Percentiles rank a stretch among this genome's conserved stretches.
These are phyloP conservation scores for Ustilago loliicola DNA, from an alignment of 1,284 basidiomycete genomes.

Conservation along the genomic window DNA sequence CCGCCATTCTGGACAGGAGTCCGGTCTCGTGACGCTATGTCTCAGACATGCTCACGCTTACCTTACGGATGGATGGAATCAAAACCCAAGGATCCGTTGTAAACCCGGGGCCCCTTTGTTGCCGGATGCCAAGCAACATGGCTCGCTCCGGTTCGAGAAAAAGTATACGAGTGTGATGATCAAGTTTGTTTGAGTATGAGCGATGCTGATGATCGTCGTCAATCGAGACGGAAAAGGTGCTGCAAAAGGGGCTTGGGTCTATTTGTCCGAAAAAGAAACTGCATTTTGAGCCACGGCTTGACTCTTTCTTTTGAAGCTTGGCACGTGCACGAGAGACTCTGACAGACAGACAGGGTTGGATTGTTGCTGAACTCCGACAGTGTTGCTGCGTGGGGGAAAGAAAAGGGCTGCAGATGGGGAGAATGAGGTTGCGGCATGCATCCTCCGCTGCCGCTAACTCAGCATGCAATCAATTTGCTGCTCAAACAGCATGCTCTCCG, in stretches of 20 bases:
- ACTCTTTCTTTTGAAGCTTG: conserved; percentile 20
- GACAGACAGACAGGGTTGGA: conserved; percentile 5
- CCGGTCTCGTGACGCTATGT: conserved; percentile 13
- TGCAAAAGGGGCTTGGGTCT: conserved; percentile 7
- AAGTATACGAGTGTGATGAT: too few relatives aligned
- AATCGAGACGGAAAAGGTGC: background rate
- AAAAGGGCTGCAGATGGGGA: background rate
- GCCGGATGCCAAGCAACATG: too few relatives aligned
- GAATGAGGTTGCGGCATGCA: background rate
- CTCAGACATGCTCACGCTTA: background rate
- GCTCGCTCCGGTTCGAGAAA: too few relatives aligned
- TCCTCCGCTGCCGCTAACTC: background rate
- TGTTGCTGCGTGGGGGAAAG: background rate
- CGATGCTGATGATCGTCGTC: background rate
- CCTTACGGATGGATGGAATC: too few relatives aligned
- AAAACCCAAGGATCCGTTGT: too few relatives aligned
- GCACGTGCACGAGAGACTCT: conserved; percentile 16
- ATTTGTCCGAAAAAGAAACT: conserved; percentile 22
- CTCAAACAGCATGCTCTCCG: too few relatives aligned
- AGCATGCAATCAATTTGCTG: too few relatives aligned
- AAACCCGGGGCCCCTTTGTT: too few relatives aligned
- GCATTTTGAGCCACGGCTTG: conserved; percentile 22
- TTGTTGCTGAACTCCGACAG: conserved; percentile 27
- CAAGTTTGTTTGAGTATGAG: too few relatives aligned
- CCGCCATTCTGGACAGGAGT: too few relatives aligned